phyloP scores from a whole-genome alignment of 805 yeast genomes.

The Wickerhamomyces chaumierensis region DNA sequence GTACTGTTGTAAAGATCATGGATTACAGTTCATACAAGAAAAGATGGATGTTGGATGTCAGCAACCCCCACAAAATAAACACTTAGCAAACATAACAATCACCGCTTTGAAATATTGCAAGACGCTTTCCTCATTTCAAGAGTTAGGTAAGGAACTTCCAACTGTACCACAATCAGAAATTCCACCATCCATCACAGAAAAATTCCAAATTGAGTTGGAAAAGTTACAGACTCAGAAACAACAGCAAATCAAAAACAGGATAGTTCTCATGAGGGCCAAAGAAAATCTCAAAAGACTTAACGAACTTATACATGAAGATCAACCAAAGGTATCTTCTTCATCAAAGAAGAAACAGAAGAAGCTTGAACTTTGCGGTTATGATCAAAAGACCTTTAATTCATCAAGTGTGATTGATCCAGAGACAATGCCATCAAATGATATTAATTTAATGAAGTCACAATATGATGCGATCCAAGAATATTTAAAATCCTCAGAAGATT shows the following conservation, averaged over 20 bases:
- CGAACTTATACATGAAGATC: conserved; percentile 10
- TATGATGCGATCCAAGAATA: conserved; percentile 2
- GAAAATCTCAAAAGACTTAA: conserved; percentile 18
- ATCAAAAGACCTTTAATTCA: conserved; percentile 11
- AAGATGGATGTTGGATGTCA: no score
- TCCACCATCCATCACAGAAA: conserved; percentile 2
- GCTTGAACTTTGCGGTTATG: conserved; percentile 45
- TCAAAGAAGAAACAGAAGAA: conserved; percentile 20
- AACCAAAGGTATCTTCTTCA: neutral
- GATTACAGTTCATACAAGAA: conserved; percentile 17
- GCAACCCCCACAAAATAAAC: conserved; percentile 1
- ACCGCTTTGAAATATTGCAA: conserved; percentile 2
- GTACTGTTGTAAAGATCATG: conserved; percentile 71
- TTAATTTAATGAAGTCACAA: conserved; percentile 1
- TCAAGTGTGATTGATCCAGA: conserved; percentile 11
- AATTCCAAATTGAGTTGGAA: no score
- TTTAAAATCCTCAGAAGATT: neutral
- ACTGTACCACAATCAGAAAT: conserved; percentile 21
- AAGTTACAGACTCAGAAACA: neutral
- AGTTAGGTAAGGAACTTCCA: conserved; percentile 32
- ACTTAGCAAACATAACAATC: neutral
- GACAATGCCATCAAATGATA: conserved; percentile 11
- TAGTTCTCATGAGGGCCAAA: conserved; percentile 12
- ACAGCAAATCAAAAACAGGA: conserved; percentile 6
- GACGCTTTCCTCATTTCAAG: conserved; percentile 13